Evolutionary conservation across 2,329 filamentous ascomycete species (phyloP).

Genomic region (Thelonectria blattea): DNA sequence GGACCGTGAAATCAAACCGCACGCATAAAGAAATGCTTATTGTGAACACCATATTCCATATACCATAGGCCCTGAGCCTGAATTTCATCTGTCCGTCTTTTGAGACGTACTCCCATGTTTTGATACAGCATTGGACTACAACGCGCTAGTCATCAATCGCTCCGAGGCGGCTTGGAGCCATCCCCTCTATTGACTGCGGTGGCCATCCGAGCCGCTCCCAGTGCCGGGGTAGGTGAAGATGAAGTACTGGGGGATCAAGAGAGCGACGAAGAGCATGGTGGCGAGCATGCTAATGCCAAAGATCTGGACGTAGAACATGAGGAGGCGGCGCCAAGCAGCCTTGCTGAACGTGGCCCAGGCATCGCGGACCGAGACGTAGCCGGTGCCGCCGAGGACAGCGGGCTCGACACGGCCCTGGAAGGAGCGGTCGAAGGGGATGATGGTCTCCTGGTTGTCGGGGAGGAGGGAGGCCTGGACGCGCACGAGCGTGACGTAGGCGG

Average conservation of each 20-base stretch:
- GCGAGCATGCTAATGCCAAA: constrained; percentile 59
- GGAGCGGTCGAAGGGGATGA: constrained; percentile 88
- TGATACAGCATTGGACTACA: background rate
- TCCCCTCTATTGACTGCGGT: background rate
- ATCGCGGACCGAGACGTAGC: constrained; percentile 73
- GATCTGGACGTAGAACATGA: constrained; percentile 79
- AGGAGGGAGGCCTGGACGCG: constrained; percentile 89
- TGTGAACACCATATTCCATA: background rate
- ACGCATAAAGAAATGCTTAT: background rate
- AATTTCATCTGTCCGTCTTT: background rate
- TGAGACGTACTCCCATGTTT: background rate
- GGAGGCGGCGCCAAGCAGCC: constrained; percentile 72
- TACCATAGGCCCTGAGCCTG: background rate
- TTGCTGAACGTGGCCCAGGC: constrained; percentile 82
- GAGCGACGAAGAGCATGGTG: constrained; percentile 51
- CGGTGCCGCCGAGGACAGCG: constrained; percentile 74
- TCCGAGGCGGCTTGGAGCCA: background rate
- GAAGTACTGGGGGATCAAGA: constrained; percentile 60
- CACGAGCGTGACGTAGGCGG: constrained; percentile 76
- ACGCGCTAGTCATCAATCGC: background rate
- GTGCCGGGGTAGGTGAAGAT: constrained; percentile 41
- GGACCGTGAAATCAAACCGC: background rate
- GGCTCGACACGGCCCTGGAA: constrained; percentile 80
- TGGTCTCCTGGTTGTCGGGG: constrained; percentile 78
- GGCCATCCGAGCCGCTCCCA: too few species aligned